A percentile compares a stretch with the other conserved stretches of the same genome.
These are phyloP conservation scores for Gossypium rotundifolium DNA, from an alignment of 345 rosid genomes.

Conservation along the genomic window DNA sequence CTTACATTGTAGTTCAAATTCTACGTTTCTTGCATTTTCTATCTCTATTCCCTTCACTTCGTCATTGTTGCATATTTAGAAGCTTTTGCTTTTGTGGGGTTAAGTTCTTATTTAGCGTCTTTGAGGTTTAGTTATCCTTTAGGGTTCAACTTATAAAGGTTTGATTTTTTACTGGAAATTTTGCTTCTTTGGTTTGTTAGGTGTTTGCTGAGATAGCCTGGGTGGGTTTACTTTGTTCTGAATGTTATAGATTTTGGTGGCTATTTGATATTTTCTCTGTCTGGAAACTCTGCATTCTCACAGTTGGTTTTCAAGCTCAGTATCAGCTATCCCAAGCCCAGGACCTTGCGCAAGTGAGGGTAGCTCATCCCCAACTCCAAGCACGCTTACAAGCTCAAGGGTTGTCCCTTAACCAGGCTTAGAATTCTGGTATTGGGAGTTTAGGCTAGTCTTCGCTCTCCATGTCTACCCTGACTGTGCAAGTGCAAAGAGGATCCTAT, in stretches of 20 bases:
- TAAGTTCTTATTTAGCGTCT: neutral
- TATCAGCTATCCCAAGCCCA: neutral
- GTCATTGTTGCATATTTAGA: neutral
- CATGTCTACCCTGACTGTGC: conserved; percentile 18
- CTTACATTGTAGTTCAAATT: neutral
- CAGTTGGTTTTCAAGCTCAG: conserved; percentile 45
- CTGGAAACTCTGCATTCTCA: neutral
- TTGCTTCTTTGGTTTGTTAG: neutral
- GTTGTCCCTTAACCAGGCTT: conserved; percentile 45
- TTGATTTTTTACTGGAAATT: neutral
- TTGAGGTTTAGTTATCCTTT: neutral
- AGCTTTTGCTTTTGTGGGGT: neutral
- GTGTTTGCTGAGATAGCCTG: neutral
- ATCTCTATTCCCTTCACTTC: neutral
- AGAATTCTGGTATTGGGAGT: conserved; percentile 45
- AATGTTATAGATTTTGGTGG: neutral
- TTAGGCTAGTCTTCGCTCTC: conserved; percentile 70
- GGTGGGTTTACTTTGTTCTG: neutral
- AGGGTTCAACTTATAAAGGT: neutral
- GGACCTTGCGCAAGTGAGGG: neutral
- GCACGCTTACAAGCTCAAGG: conserved; percentile 78
- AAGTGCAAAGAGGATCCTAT: conserved; percentile 52
- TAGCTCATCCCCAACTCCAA: conserved; percentile 70
- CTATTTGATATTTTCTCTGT: neutral
- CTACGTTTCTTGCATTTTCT: neutral